These are phyloP conservation scores for Hygrocybe punicea DNA, from an alignment of 768 basidiomycete species.

Conservation along the genomic window DNA sequence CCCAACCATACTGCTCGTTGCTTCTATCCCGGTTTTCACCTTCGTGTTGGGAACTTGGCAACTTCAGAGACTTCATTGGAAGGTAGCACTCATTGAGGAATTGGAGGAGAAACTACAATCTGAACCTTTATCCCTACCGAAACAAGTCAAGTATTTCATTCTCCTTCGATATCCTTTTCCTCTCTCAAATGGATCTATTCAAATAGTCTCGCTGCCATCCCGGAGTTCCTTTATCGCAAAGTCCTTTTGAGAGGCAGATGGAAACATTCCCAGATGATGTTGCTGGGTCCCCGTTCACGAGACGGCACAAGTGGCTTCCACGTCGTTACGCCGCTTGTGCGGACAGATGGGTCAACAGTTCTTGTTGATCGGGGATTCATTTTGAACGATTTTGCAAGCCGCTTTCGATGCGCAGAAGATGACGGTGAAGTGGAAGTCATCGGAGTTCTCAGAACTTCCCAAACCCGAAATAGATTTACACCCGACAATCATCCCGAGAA, in stretches of 20 bases:
- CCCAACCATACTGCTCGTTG: constrained; percentile 70
- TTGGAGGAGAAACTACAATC: constrained; percentile 84
- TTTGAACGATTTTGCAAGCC: constrained; percentile 44
- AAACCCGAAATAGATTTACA: constrained; percentile 73
- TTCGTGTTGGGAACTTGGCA: constrained; percentile 94
- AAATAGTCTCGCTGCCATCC: constrained; percentile 60
- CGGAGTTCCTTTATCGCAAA: constrained; percentile 87
- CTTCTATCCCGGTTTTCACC: constrained; percentile 85
- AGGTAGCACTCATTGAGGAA: constrained; percentile 88
- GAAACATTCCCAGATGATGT: constrained; percentile 73
- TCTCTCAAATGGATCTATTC: constrained; percentile 19
- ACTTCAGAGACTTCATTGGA: constrained; percentile 90
- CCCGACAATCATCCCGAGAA: constrained; percentile 80
- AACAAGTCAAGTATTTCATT: constrained; percentile 74
- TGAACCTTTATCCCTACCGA: constrained; percentile 74
- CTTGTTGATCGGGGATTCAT: constrained; percentile 94
- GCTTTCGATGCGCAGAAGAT: constrained; percentile 35
- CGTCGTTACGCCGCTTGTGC: constrained; percentile 80
- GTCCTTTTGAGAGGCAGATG: constrained; percentile 76
- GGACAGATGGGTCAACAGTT: constrained; percentile 77
- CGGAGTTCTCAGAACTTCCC: constrained; percentile 83
- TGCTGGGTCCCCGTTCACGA: constrained; percentile 81
- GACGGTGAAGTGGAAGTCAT: constrained; percentile 65
- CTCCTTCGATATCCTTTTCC: constrained; percentile 14
- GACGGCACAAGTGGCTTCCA: constrained; percentile 88